These are phyloP conservation scores for Nitzschia palea DNA, from an alignment of 108 stramenopile genomes.

Conservation along the genomic window DNA sequence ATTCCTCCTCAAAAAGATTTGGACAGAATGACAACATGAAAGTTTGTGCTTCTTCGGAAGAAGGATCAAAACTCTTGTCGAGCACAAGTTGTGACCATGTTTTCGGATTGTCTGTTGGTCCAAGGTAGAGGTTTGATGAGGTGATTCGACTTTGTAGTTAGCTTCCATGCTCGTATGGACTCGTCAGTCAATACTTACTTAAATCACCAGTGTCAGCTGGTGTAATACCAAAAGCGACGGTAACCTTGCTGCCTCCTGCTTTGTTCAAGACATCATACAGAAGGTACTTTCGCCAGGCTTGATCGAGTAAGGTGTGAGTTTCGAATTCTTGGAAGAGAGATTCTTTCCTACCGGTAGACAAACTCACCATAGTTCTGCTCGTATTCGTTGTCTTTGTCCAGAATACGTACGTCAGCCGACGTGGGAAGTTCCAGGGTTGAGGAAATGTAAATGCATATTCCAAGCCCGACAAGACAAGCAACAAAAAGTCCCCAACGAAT, in stretches of 20 bases:
- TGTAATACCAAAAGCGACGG: slow-evolving; percentile 34
- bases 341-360: neutral
- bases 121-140: too few relatives aligned
- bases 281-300: slow-evolving; percentile 37
- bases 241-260: slow-evolving; percentile 25
- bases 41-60: slow-evolving; percentile 29
- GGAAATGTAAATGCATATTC: slow-evolving; percentile 27
- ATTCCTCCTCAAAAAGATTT: slow-evolving; percentile 39
- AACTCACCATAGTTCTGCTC: slow-evolving; percentile 30
- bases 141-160: too few relatives aligned
- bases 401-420: slow-evolving; percentile 38
- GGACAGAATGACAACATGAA: slow-evolving; percentile 45
- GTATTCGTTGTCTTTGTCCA: slow-evolving; percentile 31
- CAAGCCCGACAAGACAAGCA: slow-evolving; percentile 20
- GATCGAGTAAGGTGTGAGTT: neutral
- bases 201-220: slow-evolving; percentile 52
- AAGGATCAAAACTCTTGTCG: slow-evolving; percentile 47
- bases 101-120: slow-evolving; percentile 34
- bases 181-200: slow-evolving; percentile 13
- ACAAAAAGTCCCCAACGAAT: slow-evolving; percentile 39
- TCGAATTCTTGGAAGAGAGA: neutral
- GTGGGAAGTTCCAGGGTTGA: slow-evolving; percentile 37
- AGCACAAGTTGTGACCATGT: slow-evolving; percentile 43
- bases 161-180: too few relatives aligned
- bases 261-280: slow-evolving; percentile 25